A percentile compares a stretch with the other conserved stretches of the same genome.
Evolutionary conservation across 805 yeast genomes (phyloP).

Genomic region (Candida ovalis): DNA sequence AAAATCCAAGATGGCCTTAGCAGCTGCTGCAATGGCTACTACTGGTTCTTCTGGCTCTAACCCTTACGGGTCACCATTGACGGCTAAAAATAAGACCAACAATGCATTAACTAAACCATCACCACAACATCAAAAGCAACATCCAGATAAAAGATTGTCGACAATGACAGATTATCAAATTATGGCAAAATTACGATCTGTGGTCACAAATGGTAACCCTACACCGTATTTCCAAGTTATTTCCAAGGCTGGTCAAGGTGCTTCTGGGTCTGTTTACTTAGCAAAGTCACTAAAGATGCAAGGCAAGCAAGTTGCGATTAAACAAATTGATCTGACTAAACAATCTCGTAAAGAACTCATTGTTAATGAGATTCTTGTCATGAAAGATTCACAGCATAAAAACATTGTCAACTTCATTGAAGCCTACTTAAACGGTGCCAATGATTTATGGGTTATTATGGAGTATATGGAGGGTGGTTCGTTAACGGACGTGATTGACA

Average conservation of each 20-base stretch:
- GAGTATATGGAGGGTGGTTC: slow-evolving; percentile 99
- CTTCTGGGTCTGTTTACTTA: slow-evolving; percentile 90
- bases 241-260: slow-evolving; percentile 95
- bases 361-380: slow-evolving; percentile 91
- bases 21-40: slow-evolving; percentile 32
- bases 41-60: slow-evolving; percentile 4
- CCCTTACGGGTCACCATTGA: slow-evolving; percentile 21
- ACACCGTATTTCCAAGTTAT: slow-evolving; percentile 70
- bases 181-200: slow-evolving; percentile 74
- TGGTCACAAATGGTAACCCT: slow-evolving; percentile 85
- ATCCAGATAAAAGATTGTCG: slow-evolving; percentile 43
- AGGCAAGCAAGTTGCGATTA: slow-evolving; percentile 81
- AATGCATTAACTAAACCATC: slow-evolving; percentile 16
- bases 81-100: slow-evolving; percentile 26
- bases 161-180: slow-evolving; percentile 84
- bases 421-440: slow-evolving; percentile 73
- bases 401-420: slow-evolving; percentile 94
- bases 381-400: slow-evolving; percentile 93
- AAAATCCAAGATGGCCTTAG: slow-evolving; percentile 23
- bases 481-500: slow-evolving; percentile 90
- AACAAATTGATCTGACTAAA: slow-evolving; percentile 87
- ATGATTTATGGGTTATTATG: slow-evolving; percentile 98
- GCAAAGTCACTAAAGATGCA: slow-evolving; percentile 57
- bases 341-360: slow-evolving; percentile 95
- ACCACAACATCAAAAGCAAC: neutral